Percentiles rank a stretch among this genome's conserved stretches.
Evolutionary conservation across 345 rosid species (phyloP).

Genomic region (Psidium guajava): DNA sequence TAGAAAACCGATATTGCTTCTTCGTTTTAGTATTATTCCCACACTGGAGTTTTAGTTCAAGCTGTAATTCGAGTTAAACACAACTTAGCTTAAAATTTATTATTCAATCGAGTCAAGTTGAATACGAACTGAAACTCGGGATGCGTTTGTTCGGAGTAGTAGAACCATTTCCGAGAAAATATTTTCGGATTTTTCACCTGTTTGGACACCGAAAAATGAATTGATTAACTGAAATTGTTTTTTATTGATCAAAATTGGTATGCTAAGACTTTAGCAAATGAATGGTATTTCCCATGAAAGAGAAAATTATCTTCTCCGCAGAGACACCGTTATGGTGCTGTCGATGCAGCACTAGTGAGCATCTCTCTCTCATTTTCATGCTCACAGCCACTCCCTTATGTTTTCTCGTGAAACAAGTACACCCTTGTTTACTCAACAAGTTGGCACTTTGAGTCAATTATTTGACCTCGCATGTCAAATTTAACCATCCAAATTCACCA

Average conservation of each 20-base stretch:
- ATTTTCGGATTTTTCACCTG: background rate
- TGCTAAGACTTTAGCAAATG: background rate
- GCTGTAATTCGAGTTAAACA: background rate
- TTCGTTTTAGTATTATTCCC: no score
- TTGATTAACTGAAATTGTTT: background rate
- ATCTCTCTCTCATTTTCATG: background rate
- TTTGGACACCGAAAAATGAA: background rate
- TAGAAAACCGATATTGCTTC: no score
- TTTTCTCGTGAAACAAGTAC: background rate
- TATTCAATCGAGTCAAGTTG: background rate
- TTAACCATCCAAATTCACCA: background rate
- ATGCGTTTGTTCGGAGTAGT: rapidly evolving
- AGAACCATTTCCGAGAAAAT: background rate
- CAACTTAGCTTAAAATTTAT: rapidly evolving
- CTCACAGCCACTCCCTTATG: background rate
- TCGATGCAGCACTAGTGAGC: background rate
- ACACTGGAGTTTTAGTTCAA: no score
- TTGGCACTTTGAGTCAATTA: background rate
- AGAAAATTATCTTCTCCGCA: no score
- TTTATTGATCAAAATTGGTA: background rate
- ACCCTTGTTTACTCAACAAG: background rate
- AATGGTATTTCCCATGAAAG: no score
- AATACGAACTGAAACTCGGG: rapidly evolving
- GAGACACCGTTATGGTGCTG: background rate
- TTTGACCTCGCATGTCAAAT: background rate